These are phyloP conservation scores for Beta vulgaris DNA, from an alignment of 148 eudicot species.

Conservation along the genomic window DNA sequence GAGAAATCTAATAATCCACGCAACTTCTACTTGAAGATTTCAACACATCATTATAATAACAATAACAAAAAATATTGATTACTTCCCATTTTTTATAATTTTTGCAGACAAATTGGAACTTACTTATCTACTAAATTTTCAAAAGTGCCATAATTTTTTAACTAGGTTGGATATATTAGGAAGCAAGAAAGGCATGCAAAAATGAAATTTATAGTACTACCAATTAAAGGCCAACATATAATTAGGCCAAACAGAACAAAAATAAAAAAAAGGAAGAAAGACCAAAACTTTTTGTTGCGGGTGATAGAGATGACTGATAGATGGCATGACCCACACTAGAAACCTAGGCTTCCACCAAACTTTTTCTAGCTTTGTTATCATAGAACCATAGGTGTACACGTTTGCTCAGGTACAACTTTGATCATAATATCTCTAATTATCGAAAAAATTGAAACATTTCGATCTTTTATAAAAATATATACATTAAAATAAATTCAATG, in stretches of 20 bases:
- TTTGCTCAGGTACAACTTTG: too few relatives aligned
- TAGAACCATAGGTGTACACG: too few relatives aligned
- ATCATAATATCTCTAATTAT: too few relatives aligned
- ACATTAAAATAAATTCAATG: too few relatives aligned
- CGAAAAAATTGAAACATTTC: too few relatives aligned
- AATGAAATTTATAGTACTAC: neutral
- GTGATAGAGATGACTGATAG: conserved; percentile 15
- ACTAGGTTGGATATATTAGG: neutral
- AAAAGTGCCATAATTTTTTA: too few relatives aligned
- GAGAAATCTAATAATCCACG: neutral
- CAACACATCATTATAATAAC: neutral
- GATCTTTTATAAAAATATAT: too few relatives aligned
- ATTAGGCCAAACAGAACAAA: neutral
- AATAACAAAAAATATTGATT: too few relatives aligned
- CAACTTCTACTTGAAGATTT: neutral
- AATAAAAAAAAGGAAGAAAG: neutral
- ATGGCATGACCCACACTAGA: conserved; percentile 37
- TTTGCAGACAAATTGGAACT: neutral
- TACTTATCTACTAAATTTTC: too few relatives aligned
- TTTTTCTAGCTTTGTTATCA: too few relatives aligned
- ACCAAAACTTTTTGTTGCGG: neutral
- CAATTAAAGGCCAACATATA: conserved; percentile 7
- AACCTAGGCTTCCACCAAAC: conserved; percentile 42
- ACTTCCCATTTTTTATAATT: too few relatives aligned
- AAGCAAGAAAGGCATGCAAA: conserved; percentile 18